Evolutionary conservation across 2,329 filamentous ascomycete genomes (phyloP).

Genomic region (Colletotrichum simmondsii): DNA sequence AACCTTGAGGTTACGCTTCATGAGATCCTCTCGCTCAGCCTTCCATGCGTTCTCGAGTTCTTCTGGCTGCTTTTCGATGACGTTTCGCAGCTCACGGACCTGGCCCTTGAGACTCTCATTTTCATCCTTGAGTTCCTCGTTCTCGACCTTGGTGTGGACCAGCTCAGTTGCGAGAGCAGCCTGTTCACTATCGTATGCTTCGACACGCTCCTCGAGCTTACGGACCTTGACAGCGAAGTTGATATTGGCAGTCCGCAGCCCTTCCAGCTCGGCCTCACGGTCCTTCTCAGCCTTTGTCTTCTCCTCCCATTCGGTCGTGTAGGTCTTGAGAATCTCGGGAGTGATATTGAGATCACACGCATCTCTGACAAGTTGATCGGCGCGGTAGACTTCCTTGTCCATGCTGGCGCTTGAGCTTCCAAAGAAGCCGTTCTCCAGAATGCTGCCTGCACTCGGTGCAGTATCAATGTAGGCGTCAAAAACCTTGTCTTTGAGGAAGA

Average conservation of each 20-base stretch:
- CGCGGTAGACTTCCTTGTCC: slow-evolving; percentile 96
- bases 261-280: slow-evolving; percentile 83
- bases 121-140: slow-evolving; percentile 87
- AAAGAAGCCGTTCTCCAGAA: slow-evolving; percentile 97
- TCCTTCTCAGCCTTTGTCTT: slow-evolving; percentile 85
- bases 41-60: slow-evolving; percentile 87
- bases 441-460: slow-evolving; percentile 88
- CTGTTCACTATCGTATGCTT: slow-evolving; percentile 90
- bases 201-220: slow-evolving; percentile 85
- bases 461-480: slow-evolving; percentile 99
- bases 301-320: slow-evolving; percentile 92
- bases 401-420: slow-evolving; percentile 88
- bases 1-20: slow-evolving; percentile 92
- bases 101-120: slow-evolving; percentile 90
- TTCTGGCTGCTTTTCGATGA: slow-evolving; percentile 89
- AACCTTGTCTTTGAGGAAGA: slow-evolving; percentile 90
- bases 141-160: slow-evolving; percentile 92
- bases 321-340: slow-evolving; percentile 82
- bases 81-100: slow-evolving; percentile 83
- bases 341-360: slow-evolving; percentile 90
- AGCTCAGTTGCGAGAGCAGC: slow-evolving; percentile 91
- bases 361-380: slow-evolving; percentile 92
- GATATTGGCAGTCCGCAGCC: slow-evolving; percentile 73
- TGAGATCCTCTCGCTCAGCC: slow-evolving; percentile 88
- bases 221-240: slow-evolving; percentile 82